Evolutionary conservation across 2,329 filamentous ascomycete genomes (phyloP), one percentile per base, ranked within the genome.

Genomic region (Talaromyces sp.): DNA sequence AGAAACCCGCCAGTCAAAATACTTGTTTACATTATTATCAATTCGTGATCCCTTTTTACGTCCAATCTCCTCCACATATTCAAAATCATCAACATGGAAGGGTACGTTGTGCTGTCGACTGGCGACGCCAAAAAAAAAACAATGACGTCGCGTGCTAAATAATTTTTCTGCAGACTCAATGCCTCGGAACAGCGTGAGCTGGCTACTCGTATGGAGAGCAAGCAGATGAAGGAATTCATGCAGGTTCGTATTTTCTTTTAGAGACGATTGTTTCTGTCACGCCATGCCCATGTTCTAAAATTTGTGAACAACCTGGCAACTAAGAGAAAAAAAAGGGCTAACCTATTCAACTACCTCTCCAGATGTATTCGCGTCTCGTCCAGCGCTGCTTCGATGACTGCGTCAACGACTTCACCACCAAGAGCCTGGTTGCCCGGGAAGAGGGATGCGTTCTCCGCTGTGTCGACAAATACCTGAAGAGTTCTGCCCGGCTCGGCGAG

Each of bases 221-320:
- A 95, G 81, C 95, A 99, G 81, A 91, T 99, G 85, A 96, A 96
- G 82, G 94, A 98, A 76, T 98, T 99, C 76, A 96, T 98, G 89
- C 90, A 87, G 72, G 95, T 98, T 85, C 70, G 91, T 23, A 18
- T 0, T 18, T 9, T 23, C 83, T 61, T 36, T 14, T 36, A 16
- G 34, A 3, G 12, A 36, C 12, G 12, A 36, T 16, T 36, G 4
- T 8, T 34, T 12, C 5, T 34, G 33, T 34, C 10, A 23, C 23
- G 23, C 23, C 23, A 23, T 23, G 23, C 23, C 23, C 23, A 23
- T 23, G 23, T 23, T 23, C 23, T 23, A 34, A 34, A 34, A 34
- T 16, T 5, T 16, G 14, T 14, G 14, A 36, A 36, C 34, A 16
- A 36, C 14, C 5, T 36, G 34, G 34, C 34, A 36, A 36, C 4